Base-by-base conservation (phyloP, 2,329 filamentous ascomycete genomes). In the Aspergillus bombycis region DNA sequence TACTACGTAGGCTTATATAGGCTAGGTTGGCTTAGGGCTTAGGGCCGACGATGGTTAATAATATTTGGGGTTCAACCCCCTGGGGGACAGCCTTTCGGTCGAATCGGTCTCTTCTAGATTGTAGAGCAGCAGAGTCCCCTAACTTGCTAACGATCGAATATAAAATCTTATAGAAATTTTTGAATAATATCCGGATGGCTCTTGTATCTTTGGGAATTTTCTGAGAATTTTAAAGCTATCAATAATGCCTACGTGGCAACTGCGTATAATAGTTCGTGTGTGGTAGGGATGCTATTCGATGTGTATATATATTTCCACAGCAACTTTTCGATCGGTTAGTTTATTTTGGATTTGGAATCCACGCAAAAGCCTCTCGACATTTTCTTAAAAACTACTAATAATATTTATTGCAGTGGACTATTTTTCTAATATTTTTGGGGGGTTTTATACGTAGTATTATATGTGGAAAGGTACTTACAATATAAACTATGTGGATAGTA, bases 371-470 rank as follows among this genome's bases (percentile, higher is more conserved):
- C 3, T n/a, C 16, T 19, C 8, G 6, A 36, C 5, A 16, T 14
- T 14, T 6, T 16, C 34, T 16, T 4, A 36, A 36, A 16, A 36
- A 14, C 6, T 7, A 1, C 5, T 14, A 16, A 11, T 14, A n/a
- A 3, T n/a, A 1, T 19, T 9, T 4, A n/a, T 1, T n/a, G 6
- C 1, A n/a, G 9, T 10, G 7, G 16, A 41, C 8, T 10, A n/a
- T n/a, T 16, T 41, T 41, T 41, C 16, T 10, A 3, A n/a, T 1
- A n/a, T n/a, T 10, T 41, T n/a, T 41, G 3, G 10, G 19, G 9
- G 9, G n/a, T 41, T n/a, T 41, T 10, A n/a, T 4, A 41, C 7
- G 3, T 9, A 41, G 16, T 3, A n/a, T 8, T 41, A 41, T 19
- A 10, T 1, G 38, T 41, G 38, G 8, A n/a, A n/a, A n/a, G 2